Base-by-base conservation (phyloP, 2,329 filamentous ascomycete species). In the Corinectria fuckeliana region DNA sequence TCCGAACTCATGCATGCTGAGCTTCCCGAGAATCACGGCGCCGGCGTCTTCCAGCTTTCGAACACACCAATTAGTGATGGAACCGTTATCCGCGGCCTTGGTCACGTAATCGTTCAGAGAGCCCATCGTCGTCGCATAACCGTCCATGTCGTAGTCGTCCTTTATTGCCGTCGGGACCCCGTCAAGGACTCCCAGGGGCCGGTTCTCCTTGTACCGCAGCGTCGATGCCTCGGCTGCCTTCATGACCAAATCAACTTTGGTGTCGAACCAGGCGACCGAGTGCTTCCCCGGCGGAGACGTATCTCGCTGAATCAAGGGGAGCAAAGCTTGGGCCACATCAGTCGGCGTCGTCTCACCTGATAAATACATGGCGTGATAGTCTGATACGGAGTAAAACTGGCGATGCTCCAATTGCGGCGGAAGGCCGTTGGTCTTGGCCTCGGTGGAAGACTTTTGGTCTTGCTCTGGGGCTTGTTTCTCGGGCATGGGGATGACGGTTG, bases 1-100 rank as follows among this genome's bases (percentile, higher is more conserved):
- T 3, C 90, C 91, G 51, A 91, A 81, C 72, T 93, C 91, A 71
- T 92, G 89, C 90, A 93, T 92, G 9, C 83, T 89, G 1, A 86
- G 81, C 76, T 91, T 92, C 13, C 90, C 91, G 6, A 93, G 77
- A 20, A 92, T 78, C 13, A 94, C 79, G 2, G 85, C 90, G 2
- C 91, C 91, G 0, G 88, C 86, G 55, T 91, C 87, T 69, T 89
- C 82, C 69, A 90, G 85, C 72, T 89, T 87, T 71, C 82, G 81
- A 8, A 92, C 87, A 69, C 87, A 90, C 88, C 89, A 93, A 16
- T 85, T 85, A 0, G 89, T 91, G 18, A 72, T 60, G 18, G 68
- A 69, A 13, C 70, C 67, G 13, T 73, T 73, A 1, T 82, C 71
- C 1, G 63, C 54, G 5, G 77, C 76, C 9, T 78, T 71, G 7